These are phyloP conservation scores for Beta macrorhiza DNA, from an alignment of 179 eudicot genomes.

Conservation along the genomic window DNA sequence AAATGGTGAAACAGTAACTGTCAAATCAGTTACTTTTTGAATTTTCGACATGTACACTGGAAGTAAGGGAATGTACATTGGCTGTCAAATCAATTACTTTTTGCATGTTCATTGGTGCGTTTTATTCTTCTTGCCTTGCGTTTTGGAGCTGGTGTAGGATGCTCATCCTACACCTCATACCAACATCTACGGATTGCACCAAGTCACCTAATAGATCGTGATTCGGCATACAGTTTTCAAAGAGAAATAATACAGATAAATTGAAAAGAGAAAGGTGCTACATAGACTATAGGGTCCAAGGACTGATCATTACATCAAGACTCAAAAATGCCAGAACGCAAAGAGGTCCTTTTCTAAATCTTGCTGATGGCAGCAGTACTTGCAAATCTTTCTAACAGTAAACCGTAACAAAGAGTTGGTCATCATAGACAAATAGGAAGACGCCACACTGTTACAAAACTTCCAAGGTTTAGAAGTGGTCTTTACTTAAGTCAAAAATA, in stretches of 20 bases:
- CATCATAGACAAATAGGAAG: neutral
- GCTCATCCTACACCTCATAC: too few species aligned
- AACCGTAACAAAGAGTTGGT: neutral
- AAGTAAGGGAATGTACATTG: too few species aligned
- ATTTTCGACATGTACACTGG: too few species aligned
- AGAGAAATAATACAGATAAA: neutral
- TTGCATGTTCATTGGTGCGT: too few species aligned
- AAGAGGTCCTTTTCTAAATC: neutral
- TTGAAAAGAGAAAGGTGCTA: neutral
- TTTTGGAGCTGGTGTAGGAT: too few species aligned
- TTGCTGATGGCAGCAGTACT: neutral
- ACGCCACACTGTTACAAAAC: neutral
- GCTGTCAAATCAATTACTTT: too few species aligned
- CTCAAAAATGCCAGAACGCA: neutral
- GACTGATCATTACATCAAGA: neutral
- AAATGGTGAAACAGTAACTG: too few species aligned
- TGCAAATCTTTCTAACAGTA: neutral
- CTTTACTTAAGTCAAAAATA: neutral
- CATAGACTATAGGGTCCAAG: neutral
- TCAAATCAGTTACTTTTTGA: too few species aligned
- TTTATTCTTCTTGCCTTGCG: too few species aligned
- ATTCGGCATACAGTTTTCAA: neutral
- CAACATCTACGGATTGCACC: too few species aligned
- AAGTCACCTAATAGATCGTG: neutral
- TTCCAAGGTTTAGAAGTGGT: neutral